phyloP scores from a whole-genome alignment of 2,329 filamentous ascomycete species.

The Ceratocystis albifundus region DNA sequence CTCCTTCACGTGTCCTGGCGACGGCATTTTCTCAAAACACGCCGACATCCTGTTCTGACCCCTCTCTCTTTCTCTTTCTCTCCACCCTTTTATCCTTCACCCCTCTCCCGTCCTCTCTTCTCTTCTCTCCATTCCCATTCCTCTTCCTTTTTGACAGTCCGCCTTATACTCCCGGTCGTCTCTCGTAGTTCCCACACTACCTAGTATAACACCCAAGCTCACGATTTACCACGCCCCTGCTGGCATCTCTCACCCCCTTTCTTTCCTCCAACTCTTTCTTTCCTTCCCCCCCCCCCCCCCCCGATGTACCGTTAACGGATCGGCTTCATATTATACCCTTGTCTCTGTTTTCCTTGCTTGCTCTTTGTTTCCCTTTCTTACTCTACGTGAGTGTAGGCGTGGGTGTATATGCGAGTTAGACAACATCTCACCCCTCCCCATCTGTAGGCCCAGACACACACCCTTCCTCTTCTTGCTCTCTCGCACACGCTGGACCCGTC shows the following conservation, averaged over 20 bases:
- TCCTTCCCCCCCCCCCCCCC: no score
- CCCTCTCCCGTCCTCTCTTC: not conserved
- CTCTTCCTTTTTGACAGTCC: not conserved
- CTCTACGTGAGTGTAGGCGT: no score
- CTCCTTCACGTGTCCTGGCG: not conserved
- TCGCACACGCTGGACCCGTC: not conserved
- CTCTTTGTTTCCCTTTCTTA: not conserved
- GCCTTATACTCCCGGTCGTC: not conserved
- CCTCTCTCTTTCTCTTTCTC: no score
- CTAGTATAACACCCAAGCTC: not conserved
- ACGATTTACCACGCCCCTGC: no score
- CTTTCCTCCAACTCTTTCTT: not conserved
- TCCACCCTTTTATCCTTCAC: not conserved
- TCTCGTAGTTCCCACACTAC: not conserved
- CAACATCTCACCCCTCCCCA: no score
- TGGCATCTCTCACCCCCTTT: no score
- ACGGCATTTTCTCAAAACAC: not conserved
- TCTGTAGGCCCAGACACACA: not conserved
- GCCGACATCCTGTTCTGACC: not conserved
- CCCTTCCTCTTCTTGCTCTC: not conserved
- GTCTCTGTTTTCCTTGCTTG: not conserved
- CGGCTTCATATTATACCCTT: constrained; percentile 5
- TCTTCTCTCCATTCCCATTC: not conserved
- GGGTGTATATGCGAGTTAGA: no score
- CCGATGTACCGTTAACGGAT: not conserved